Conservation (phyloP, 2,329 filamentous ascomycete genomes). For the Paraconiothyrium sp. region DNA sequence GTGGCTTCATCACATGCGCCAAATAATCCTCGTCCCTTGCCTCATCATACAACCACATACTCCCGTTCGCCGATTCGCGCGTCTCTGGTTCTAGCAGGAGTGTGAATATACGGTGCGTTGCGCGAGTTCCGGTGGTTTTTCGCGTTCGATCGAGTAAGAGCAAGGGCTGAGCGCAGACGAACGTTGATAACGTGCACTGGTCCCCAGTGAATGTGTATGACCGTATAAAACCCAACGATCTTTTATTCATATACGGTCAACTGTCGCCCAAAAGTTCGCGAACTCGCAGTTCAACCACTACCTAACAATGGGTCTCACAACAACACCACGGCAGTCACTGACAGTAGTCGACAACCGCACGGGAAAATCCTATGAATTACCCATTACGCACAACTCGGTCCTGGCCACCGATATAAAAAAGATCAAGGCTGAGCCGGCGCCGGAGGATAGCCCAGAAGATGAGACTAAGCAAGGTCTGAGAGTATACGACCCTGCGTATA, state of each 20-base stretch:
- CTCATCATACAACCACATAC: not conserved
- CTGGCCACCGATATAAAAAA: conserved; percentile 11
- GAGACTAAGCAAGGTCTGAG: conserved; percentile 5
- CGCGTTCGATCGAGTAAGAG: not conserved
- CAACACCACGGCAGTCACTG: conserved; percentile 4
- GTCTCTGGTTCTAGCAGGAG: not conserved
- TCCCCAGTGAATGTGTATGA: not conserved
- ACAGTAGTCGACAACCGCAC: conserved; percentile 13
- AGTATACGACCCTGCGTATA: conserved; percentile 4
- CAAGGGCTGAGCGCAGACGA: not conserved
- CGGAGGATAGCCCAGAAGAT: not conserved
- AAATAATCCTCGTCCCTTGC: not conserved
- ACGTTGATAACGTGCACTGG: not conserved
- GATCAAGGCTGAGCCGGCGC: not conserved
- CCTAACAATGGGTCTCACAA: conserved; percentile 1
- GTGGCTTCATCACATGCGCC: conserved; percentile 6
- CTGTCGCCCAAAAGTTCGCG: not conserved
- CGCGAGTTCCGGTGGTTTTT: not conserved
- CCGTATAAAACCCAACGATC: not conserved
- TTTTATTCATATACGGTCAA: not conserved
- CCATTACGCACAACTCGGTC: conserved; percentile 6
- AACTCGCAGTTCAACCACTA: not conserved
- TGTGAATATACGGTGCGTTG: not conserved
- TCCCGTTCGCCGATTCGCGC: not conserved
- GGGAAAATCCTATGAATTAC: conserved; percentile 8